A percentile compares a stretch with the other conserved stretches of the same genome.
Evolutionary conservation across 129 eudicot genomes (phyloP).

Genomic region (Solidago caesia): DNA sequence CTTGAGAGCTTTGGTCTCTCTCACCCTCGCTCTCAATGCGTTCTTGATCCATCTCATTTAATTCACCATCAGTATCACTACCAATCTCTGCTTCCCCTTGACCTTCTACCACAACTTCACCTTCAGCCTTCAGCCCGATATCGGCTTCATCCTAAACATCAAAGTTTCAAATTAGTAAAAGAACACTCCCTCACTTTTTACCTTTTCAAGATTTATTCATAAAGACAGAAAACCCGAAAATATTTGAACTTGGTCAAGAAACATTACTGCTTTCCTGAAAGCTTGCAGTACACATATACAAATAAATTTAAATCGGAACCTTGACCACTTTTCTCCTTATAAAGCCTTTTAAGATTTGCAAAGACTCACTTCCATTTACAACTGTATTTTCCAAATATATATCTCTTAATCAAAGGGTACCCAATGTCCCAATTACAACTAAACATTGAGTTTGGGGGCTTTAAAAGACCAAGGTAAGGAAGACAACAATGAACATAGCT

Average conservation of each 20-base stretch:
- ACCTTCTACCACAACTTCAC: constrained; percentile 78
- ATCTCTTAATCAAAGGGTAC: not conserved
- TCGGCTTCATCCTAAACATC: constrained; percentile 79
- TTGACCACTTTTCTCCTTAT: constrained; percentile 11
- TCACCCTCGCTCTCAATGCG: constrained; percentile 91
- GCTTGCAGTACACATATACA: not conserved
- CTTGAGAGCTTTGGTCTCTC: constrained; percentile 84
- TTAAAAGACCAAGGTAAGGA: not conserved
- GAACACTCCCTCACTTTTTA: constrained; percentile 9
- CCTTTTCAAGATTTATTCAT: not conserved
- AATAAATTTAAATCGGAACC: not conserved
- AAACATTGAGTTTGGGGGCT: constrained; percentile 16
- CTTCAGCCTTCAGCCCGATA: constrained; percentile 57
- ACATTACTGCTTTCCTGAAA: too few relatives aligned
- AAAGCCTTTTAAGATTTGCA: constrained; percentile 17
- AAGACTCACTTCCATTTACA: constrained; percentile 5
- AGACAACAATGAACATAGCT: not conserved
- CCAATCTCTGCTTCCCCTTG: constrained; percentile 86
- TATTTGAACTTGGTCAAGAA: not conserved
- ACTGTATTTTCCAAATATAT: not conserved
- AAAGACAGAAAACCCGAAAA: too few relatives aligned
- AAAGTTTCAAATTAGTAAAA: constrained; percentile 13
- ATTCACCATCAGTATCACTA: constrained; percentile 87
- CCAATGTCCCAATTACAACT: not conserved
- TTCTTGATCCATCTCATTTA: constrained; percentile 62